Conservation (phyloP, 305 asterid species). For the Fraxinus angustifolia region DNA sequence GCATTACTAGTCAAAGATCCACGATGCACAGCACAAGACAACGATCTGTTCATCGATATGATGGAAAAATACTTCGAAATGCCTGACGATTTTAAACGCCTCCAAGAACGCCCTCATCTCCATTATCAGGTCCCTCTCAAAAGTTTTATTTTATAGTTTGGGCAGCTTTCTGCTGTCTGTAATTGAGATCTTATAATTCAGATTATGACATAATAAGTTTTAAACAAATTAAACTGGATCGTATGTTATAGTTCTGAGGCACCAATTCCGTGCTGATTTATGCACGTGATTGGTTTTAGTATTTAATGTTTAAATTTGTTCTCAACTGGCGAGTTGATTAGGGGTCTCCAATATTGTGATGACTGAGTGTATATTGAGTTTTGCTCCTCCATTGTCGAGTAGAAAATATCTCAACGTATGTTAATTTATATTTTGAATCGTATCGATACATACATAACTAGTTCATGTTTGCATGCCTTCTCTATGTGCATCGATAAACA, state of each 20-base stretch:
- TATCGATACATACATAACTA: neutral
- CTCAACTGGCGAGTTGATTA: neutral
- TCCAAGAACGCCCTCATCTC: conserved; percentile 77
- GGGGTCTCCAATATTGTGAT: neutral
- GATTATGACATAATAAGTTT: neutral
- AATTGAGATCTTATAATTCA: neutral
- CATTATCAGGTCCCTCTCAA: conserved; percentile 70
- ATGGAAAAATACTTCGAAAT: conserved; percentile 84
- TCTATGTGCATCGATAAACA: conserved; percentile 2
- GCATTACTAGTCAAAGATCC: conserved; percentile 97
- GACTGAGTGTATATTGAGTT: neutral
- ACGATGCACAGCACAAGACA: conserved; percentile 74
- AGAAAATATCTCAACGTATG: neutral
- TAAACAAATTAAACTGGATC: neutral
- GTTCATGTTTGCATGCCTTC: neutral
- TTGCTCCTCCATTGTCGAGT: neutral
- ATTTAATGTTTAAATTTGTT: neutral
- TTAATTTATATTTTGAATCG: neutral
- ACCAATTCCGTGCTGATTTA: neutral
- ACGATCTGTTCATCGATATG: conserved; percentile 81
- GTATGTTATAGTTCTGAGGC: neutral
- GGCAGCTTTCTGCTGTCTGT: neutral
- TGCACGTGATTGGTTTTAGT: neutral
- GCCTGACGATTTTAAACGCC: conserved; percentile 78
- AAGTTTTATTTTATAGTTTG: neutral